Conservation (phyloP, 1,284 basidiomycete genomes). For the Meira miltonrushii region DNA sequence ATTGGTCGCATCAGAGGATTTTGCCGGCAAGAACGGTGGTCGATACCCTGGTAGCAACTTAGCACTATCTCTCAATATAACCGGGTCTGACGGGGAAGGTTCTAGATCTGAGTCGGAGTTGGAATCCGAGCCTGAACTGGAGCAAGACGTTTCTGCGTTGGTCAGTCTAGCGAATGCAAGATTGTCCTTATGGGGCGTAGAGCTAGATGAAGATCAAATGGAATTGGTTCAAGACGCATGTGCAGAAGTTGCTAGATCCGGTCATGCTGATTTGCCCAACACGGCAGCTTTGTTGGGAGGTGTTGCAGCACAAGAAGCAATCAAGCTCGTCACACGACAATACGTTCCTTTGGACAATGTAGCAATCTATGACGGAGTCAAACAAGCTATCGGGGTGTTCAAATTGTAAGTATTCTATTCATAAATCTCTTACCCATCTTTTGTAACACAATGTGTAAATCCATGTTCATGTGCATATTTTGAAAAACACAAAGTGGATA, state of each 20-base stretch:
- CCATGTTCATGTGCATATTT: too few relatives aligned
- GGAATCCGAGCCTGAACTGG: neutral
- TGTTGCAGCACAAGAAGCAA: conserved; percentile 90
- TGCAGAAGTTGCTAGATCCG: conserved; percentile 75
- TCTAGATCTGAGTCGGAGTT: neutral
- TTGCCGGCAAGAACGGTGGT: conserved; percentile 46
- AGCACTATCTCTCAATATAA: conserved; percentile 8
- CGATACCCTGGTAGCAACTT: conserved; percentile 54
- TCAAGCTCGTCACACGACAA: conserved; percentile 94
- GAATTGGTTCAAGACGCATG: conserved; percentile 56
- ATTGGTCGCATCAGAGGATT: conserved; percentile 55
- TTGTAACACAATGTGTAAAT: neutral
- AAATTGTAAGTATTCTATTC: conserved; percentile 20
- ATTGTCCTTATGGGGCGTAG: neutral
- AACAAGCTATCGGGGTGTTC: conserved; percentile 52
- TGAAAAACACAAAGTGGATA: too few relatives aligned
- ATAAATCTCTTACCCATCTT: neutral
- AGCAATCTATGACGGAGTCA: conserved; percentile 79
- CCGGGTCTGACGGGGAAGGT: neutral
- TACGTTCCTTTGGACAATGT: conserved; percentile 86
- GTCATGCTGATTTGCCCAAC: conserved; percentile 73
- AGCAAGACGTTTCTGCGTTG: neutral
- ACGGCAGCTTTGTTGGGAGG: conserved; percentile 90
- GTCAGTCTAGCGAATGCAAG: neutral
- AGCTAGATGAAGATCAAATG: conserved; percentile 1